Conservation (phyloP, 2,329 filamentous ascomycete genomes). For the Escovopsis sp. region DNA sequence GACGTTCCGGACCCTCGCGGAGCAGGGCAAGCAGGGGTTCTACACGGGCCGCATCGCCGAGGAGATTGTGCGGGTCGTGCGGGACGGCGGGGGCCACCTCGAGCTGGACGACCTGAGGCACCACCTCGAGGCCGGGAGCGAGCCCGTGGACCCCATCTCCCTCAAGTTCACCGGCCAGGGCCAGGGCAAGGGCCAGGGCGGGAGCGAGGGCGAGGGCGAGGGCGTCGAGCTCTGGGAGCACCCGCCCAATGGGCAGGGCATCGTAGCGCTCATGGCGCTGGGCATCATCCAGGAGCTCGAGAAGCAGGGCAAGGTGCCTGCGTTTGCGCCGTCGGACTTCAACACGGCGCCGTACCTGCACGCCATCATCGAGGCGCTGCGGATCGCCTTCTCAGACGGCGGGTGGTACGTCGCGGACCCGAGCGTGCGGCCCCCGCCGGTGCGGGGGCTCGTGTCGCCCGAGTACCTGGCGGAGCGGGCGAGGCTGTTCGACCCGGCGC, state of each 20-base stretch:
- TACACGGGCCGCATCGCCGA: conserved; percentile 76
- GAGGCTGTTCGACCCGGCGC: conserved; percentile 39
- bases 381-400: conserved; percentile 80
- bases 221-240: conserved; percentile 88
- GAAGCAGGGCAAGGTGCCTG: conserved; percentile 55
- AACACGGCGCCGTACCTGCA: conserved; percentile 75
- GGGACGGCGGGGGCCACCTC: conserved; percentile 61
- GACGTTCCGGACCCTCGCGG: conserved; percentile 66
- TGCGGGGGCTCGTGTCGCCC: conserved; percentile 52
- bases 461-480: conserved; percentile 60
- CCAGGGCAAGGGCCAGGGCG: conserved; percentile 41
- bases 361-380: conserved; percentile 72
- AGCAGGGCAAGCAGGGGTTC: conserved; percentile 78
- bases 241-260: conserved; percentile 89
- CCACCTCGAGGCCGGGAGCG: conserved; percentile 53
- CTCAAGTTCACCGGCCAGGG: conserved; percentile 59
- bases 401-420: conserved; percentile 86
- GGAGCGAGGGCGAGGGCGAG: conserved; percentile 15
- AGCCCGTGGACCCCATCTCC: conserved; percentile 74
- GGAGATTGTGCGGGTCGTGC: conserved; percentile 63
- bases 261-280: conserved; percentile 85
- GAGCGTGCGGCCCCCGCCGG: conserved; percentile 52
- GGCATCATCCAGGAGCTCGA: conserved; percentile 85
- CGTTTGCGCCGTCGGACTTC: conserved; percentile 56
- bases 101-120: conserved; percentile 66